Evolutionary conservation across 2,329 filamentous ascomycete genomes (phyloP).

Genomic region (Sclerotinia borealis): DNA sequence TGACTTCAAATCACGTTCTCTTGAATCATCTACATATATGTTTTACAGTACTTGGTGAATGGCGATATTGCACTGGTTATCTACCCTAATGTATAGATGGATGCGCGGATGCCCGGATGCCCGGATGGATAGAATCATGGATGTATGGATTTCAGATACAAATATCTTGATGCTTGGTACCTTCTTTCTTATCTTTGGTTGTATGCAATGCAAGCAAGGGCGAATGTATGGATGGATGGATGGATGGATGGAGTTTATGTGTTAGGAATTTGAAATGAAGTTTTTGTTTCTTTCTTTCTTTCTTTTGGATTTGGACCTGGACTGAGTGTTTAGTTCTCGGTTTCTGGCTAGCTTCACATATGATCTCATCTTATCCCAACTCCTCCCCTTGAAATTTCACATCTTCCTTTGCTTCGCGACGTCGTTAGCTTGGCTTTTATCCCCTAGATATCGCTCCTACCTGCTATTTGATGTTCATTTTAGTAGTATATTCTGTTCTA

Average conservation of each 20-base stretch:
- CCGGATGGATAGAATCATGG: no score
- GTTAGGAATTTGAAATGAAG: not conserved
- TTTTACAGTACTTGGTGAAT: constrained; percentile 1
- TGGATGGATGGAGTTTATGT: not conserved
- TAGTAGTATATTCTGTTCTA: no score
- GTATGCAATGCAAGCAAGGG: not conserved
- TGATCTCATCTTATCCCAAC: no score
- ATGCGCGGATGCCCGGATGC: not conserved
- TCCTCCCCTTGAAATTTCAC: no score
- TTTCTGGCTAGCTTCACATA: no score
- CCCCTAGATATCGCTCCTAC: no score
- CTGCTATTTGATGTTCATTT: no score
- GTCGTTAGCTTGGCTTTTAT: no score
- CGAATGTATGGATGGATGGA: not conserved
- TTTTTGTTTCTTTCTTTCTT: not conserved
- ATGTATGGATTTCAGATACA: not conserved
- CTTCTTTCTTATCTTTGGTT: not conserved
- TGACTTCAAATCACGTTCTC: not conserved
- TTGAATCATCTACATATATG: not conserved
- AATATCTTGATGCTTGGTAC: not conserved
- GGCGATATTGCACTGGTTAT: constrained; percentile 2
- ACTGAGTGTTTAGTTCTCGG: no score
- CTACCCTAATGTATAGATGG: constrained; percentile 4
- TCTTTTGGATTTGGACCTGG: not conserved
- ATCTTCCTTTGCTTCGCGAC: no score